Percentiles rank a stretch among this genome's conserved stretches.
These are phyloP conservation scores for Physcomitrellopsis africana DNA, from an alignment of 225 moss, liverwort and hornwort species.

Conservation along the genomic window DNA sequence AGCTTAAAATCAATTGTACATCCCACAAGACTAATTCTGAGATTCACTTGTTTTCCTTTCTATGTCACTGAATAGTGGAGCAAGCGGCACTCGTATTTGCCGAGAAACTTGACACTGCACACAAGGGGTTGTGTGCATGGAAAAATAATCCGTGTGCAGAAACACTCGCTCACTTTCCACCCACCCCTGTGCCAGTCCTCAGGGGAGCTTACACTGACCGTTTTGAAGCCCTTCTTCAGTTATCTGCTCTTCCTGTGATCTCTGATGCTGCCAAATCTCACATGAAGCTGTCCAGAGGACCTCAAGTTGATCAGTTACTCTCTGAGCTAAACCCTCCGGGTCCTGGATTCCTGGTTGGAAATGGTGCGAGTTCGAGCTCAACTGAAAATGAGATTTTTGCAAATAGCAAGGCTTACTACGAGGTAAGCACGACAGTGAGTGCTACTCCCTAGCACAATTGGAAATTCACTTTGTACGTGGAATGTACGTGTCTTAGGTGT, in stretches of 20 bases:
- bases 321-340: slow-evolving; percentile 57
- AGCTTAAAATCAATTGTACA: slow-evolving; percentile 6
- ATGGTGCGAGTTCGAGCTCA: slow-evolving; percentile 54
- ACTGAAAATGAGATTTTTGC: slow-evolving; percentile 55
- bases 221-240: slow-evolving; percentile 79
- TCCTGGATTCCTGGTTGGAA: slow-evolving; percentile 40
- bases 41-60: slow-evolving; percentile 26
- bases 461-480: slow-evolving; percentile 16
- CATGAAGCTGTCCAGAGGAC: slow-evolving; percentile 60
- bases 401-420: slow-evolving; percentile 63
- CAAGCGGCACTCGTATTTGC: slow-evolving; percentile 73
- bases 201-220: slow-evolving; percentile 70
- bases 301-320: slow-evolving; percentile 75
- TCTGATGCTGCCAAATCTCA: slow-evolving; percentile 67
- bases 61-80: slow-evolving; percentile 48
- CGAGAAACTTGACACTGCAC: slow-evolving; percentile 87
- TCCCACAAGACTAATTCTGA: slow-evolving; percentile 23
- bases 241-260: slow-evolving; percentile 89
- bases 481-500: slow-evolving; percentile 5
- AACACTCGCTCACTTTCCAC: slow-evolving; percentile 82
- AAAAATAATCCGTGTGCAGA: slow-evolving; percentile 89
- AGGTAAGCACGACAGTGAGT: slow-evolving; percentile 47
- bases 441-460: slow-evolving; percentile 16
- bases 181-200: slow-evolving; percentile 67
- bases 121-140: slow-evolving; percentile 90